Base-by-base conservation (phyloP, 768 basidiomycete genomes). In the Calocera viscosa region DNA sequence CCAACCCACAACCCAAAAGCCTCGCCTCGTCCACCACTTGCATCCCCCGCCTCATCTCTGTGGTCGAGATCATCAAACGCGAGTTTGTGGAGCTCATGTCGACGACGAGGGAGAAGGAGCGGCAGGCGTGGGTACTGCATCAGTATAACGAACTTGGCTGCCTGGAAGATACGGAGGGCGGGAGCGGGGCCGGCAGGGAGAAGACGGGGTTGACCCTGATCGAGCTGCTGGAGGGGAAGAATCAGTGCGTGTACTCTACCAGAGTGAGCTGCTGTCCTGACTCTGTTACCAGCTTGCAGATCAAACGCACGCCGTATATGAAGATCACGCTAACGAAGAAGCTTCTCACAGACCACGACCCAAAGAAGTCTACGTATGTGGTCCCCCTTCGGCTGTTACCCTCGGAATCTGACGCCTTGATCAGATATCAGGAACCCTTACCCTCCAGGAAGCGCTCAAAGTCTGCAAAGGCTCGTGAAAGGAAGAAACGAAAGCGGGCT, bases 61-160 rank as follows among this genome's bases (percentile, higher is more conserved):
- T 91, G 2, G 86, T 85, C 0, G 91, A 94, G 75, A 89, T 93
- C 66, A 83, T 91, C 71, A 93, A 93, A 72, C 83, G 91, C 30
- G 88, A 91, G 72, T 91, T 85, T 72, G 65, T 63, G 26, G 72
- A 49, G 11, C 43, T 60, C 30, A 60, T 60, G 53, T 5, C 53
- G 7, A 32, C 14, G 26, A 32, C 64, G 64, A 28, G 22, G 53
- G 28, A 43, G 28, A 24, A 26, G 26, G 30, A 26, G 53, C 14
- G 19, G 30, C 2, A 32, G 53, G 26, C 14, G 30, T 47, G 28
- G 63, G 64, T 14, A 35, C 75, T 91, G 35, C 82, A 89, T 72
- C 90, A 91, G 73, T 91, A 90, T 76, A 91, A 90, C 69, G 81
- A 88, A 66, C 75, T 90, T 12, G 83, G 84, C 0, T 82, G 72